Evolutionary conservation across 495 filamentous ascomycete genomes (phyloP).

Genomic region (Eremomyces bilateralis): DNA sequence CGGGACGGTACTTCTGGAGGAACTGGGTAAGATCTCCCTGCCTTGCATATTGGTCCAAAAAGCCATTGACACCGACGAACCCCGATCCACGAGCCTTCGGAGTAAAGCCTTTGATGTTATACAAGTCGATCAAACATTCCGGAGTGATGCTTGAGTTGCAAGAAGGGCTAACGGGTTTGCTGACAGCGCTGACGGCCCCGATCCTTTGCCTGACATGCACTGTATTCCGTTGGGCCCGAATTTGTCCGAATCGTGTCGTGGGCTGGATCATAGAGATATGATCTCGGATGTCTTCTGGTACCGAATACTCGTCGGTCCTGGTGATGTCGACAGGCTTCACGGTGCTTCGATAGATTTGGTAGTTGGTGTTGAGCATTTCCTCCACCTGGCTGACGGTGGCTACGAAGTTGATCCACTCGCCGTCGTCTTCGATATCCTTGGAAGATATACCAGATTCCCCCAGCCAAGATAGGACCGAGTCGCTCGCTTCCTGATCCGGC

Average conservation of each 20-base stretch:
- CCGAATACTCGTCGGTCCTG: conserved; percentile 39
- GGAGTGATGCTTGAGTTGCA: conserved; percentile 36
- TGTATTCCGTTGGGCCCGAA: conserved; percentile 11
- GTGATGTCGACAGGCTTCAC: conserved; percentile 10
- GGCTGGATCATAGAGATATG: conserved; percentile 37
- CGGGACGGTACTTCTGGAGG: conserved; percentile 18
- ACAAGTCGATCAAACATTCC: conserved; percentile 33
- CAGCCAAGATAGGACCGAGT: conserved; percentile 14
- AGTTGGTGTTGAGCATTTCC: conserved; percentile 16
- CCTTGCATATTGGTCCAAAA: conserved; percentile 19
- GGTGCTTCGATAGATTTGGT: conserved; percentile 13
- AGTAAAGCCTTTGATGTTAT: conserved; percentile 31
- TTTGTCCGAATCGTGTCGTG: conserved; percentile 34
- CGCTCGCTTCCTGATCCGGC: conserved; percentile 8
- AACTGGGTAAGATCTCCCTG: conserved; percentile 18
- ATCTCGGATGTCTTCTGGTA: conserved; percentile 31
- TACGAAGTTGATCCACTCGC: conserved; percentile 17
- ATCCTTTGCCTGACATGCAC: conserved; percentile 7
- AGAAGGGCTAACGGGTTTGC: conserved; percentile 8
- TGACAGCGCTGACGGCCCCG: conserved; percentile 3
- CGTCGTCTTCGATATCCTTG: conserved; percentile 13
- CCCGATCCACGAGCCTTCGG: conserved; percentile 25
- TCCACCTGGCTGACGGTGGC: conserved; percentile 15
- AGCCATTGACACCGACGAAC: conserved; percentile 45
- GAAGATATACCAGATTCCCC: conserved; percentile 8